Conservation (phyloP, 1,284 basidiomycete species). For the Cryptococcus neoformans region DNA sequence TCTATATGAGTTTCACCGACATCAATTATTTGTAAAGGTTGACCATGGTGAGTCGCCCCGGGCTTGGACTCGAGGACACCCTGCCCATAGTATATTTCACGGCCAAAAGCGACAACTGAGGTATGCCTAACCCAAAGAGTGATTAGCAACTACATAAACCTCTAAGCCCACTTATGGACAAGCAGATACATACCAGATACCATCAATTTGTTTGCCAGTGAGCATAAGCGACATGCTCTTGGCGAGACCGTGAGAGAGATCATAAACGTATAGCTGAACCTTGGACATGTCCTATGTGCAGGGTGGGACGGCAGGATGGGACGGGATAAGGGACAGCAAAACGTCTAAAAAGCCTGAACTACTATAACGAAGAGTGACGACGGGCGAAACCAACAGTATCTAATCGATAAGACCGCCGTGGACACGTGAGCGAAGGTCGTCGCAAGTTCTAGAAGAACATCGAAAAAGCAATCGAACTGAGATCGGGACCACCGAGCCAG, state of each 20-base stretch:
- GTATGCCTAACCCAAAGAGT: conserved; percentile 56
- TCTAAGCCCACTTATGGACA: neutral
- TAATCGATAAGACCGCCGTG: no score
- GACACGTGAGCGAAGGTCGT: no score
- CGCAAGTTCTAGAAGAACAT: no score
- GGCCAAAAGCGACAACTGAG: conserved; percentile 77
- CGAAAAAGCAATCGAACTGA: no score
- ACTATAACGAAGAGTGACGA: neutral
- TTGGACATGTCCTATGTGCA: conserved; percentile 39
- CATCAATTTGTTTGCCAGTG: conserved; percentile 81
- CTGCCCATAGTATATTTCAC: conserved; percentile 85
- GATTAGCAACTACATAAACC: neutral
- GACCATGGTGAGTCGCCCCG: conserved; percentile 77
- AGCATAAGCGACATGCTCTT: conserved; percentile 69
- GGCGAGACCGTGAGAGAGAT: conserved; percentile 81
- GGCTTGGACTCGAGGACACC: conserved; percentile 67
- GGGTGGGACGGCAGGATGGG: neutral
- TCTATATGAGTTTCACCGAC: conserved; percentile 80
- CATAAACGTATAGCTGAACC: conserved; percentile 83
- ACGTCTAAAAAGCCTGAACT: neutral
- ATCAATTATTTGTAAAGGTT: conserved; percentile 69
- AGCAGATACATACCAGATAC: conserved; percentile 65
- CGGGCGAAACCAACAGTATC: no score
- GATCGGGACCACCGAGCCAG: no score
- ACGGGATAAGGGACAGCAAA: neutral